phyloP scores from a whole-genome alignment of 306 rosid species.

The Lagenaria siceraria region DNA sequence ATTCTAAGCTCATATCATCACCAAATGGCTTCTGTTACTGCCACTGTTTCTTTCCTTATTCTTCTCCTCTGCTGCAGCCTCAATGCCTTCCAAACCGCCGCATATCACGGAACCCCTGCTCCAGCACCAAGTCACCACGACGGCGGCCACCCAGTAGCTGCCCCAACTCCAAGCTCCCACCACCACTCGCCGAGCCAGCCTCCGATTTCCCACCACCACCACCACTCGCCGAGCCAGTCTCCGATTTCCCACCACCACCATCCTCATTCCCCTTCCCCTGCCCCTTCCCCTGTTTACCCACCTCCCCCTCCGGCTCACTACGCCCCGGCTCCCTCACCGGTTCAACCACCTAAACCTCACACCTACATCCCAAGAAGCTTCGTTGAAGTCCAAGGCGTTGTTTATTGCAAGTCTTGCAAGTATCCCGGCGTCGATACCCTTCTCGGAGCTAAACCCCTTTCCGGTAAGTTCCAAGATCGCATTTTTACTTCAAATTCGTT shows the following conservation, averaged over 20 bases:
- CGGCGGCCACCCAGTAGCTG: neutral
- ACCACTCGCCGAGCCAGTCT: neutral
- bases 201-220: neutral
- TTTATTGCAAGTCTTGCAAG: conserved; percentile 67
- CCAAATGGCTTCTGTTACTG: neutral
- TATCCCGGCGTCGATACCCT: conserved; percentile 49
- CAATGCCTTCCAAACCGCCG: neutral
- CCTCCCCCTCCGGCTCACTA: neutral
- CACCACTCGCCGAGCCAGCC: neutral
- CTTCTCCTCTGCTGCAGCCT: neutral
- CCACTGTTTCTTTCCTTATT: neutral
- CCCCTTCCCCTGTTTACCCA: conserved; percentile 5
- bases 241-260: neutral
- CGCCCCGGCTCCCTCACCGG: conserved; percentile 1
- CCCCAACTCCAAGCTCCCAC: conserved; percentile 5
- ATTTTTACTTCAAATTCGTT: neutral
- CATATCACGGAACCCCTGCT: neutral
- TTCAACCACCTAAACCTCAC: neutral
- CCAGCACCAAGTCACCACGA: neutral
- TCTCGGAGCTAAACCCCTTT: conserved; percentile 35
- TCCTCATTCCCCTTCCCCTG: conserved; percentile 1
- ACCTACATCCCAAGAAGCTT: conserved; percentile 31
- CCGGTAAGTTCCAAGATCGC: conserved; percentile 24
- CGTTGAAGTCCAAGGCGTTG: conserved; percentile 78
- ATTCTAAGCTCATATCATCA: neutral